phyloP scores from a whole-genome alignment of 495 filamentous ascomycete genomes.

The Talaromyces trachyspermus region DNA sequence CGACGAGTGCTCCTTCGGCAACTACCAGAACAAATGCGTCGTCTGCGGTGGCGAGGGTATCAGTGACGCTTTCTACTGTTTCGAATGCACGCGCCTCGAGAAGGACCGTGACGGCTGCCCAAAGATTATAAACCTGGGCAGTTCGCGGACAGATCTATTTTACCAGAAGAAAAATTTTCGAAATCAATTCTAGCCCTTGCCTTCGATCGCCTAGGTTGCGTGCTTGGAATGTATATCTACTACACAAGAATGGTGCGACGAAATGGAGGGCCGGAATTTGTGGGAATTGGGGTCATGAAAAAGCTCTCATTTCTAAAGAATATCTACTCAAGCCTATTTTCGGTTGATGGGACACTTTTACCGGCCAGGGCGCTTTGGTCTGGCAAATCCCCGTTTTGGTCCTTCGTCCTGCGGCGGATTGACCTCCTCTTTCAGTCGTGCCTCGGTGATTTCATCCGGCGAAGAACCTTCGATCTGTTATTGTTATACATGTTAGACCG shows the following conservation, averaged over 20 bases:
- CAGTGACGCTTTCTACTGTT: conserved; percentile 99
- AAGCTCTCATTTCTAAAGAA: too few species aligned
- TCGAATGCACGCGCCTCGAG: conserved; percentile 94
- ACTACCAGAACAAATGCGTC: conserved; percentile 99
- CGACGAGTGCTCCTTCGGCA: conserved; percentile 98
- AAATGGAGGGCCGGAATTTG: too few species aligned
- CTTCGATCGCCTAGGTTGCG: neutral
- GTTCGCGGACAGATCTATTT: conserved; percentile 89
- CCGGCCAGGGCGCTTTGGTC: conserved; percentile 82
- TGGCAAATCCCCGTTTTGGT: conserved; percentile 65
- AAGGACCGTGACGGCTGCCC: conserved; percentile 97
- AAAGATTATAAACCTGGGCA: conserved; percentile 98
- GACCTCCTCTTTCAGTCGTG: conserved; percentile 66
- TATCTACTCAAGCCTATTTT: neutral
- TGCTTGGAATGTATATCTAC: neutral
- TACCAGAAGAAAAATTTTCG: conserved; percentile 75
- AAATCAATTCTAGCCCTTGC: conserved; percentile 46
- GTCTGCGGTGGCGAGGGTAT: conserved; percentile 99
- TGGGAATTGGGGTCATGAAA: too few species aligned
- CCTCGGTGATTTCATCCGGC: conserved; percentile 72
- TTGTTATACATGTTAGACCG: conserved; percentile 11
- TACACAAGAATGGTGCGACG: too few species aligned
- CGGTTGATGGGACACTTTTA: conserved; percentile 15
- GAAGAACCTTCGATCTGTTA: conserved; percentile 56
- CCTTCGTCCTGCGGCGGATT: conserved; percentile 56